Evolutionary conservation across 2,329 filamentous ascomycete species (phyloP), one percentile per base, ranked within the genome.

Genomic region (Acephala macrosclerotiorum): DNA sequence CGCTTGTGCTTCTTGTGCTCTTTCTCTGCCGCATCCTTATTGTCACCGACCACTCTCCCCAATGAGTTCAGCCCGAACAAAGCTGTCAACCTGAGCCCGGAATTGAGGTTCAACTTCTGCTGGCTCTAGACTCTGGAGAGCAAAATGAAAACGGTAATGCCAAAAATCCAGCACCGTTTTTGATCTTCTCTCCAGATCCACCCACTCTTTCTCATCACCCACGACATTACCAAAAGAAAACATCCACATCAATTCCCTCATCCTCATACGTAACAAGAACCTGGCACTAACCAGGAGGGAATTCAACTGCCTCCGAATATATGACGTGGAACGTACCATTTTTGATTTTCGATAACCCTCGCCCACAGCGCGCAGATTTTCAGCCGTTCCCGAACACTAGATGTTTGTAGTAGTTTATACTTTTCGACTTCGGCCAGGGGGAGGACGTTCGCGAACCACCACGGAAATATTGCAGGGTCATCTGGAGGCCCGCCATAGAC

Each of bases 291-390:
- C 49, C 38, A 8, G 45, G n/a, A 65, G 11, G 42, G 18, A n/a
- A 11, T 11, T 33, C 49, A 53, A 26, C 49, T 7, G 49, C 12
- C 14, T 29, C 26, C 51, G 14, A 16, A 63, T 20, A 26, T 35
- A 14, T 51, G n/a, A 33, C 49, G 26, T 16, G 9, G 1, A 55
- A 64, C 70, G 61, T 71, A 75, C 74, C 66, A 64, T 65, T 51
- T 64, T 63, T 69, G 69, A 33, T 56, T 60, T 59, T 76, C 73
- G 11, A 74, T 69, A 74, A 90, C 86, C 64, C 86, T 80, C 67
- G 95, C 90, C 94, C 94, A 97, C 47, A 80, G 80, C 59, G 90
- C 92, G 67, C 92, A 93, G 58, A 97, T 90, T 80, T 97, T 96
- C 63, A 97, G 79, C 64, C 94, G 83, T 74, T 94, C 89, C 66